Conservation (phyloP, 2,329 filamentous ascomycete genomes). For the Aspergillus spinulosporus region DNA sequence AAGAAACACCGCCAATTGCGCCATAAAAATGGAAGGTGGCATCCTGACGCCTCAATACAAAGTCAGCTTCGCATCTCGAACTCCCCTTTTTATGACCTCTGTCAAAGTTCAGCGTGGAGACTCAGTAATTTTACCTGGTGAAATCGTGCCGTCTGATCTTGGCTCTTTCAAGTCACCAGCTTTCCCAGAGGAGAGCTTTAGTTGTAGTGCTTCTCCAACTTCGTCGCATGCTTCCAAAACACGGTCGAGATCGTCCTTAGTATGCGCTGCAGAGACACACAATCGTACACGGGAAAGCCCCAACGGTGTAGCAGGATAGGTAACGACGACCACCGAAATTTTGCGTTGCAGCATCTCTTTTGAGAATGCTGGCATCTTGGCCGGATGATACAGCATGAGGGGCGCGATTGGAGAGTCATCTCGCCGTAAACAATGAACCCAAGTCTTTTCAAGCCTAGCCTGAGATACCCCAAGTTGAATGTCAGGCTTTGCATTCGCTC, state of each 20-base stretch:
- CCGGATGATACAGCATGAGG: conserved; percentile 87
- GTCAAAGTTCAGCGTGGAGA: conserved; percentile 78
- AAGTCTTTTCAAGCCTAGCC: conserved; percentile 87
- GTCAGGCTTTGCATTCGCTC: conserved; percentile 89
- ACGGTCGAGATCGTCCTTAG: conserved; percentile 92
- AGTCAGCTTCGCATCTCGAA: conserved; percentile 68
- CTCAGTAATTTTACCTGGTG: conserved; percentile 45
- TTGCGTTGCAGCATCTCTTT: conserved; percentile 96
- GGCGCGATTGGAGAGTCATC: conserved; percentile 96
- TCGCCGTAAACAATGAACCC: conserved; percentile 94
- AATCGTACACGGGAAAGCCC: conserved; percentile 90
- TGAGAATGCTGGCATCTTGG: conserved; percentile 94
- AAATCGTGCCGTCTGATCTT: conserved; percentile 49
- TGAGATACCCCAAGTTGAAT: conserved; percentile 94
- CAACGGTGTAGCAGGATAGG: conserved; percentile 89
- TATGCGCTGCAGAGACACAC: conserved; percentile 90
- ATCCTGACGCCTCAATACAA: conserved; percentile 54
- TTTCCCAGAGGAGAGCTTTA: conserved; percentile 90
- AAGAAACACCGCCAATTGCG: no score
- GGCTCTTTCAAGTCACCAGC: conserved; percentile 75
- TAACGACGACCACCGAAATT: conserved; percentile 92
- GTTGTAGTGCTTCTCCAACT: conserved; percentile 79
- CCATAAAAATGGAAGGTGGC: no score
- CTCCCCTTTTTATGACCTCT: conserved; percentile 68
- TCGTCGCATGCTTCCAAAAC: conserved; percentile 87